phyloP scores from a whole-genome alignment of 768 basidiomycete species.

The Termitomyces sp. region DNA sequence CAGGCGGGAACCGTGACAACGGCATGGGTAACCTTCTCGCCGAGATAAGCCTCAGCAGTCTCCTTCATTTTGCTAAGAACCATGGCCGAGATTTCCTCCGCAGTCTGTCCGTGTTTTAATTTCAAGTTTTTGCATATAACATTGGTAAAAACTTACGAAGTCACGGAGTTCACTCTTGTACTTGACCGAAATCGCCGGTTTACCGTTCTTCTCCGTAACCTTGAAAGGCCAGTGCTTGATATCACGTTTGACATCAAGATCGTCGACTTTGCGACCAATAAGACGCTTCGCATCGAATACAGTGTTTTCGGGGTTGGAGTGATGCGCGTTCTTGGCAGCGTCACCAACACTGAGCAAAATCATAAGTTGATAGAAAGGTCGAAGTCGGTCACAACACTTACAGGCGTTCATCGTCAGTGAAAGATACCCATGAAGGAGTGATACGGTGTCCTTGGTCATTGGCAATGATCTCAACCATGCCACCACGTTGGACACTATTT shows the following conservation, averaged over 20 bases:
- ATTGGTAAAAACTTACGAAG: conserved; percentile 55
- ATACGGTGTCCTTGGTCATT: conserved; percentile 90
- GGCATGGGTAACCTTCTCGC: conserved; percentile 93
- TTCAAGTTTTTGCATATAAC: neutral
- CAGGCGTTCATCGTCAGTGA: conserved; percentile 77
- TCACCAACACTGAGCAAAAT: conserved; percentile 73
- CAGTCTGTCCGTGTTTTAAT: conserved; percentile 46
- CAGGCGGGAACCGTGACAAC: conserved; percentile 98
- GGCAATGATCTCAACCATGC: conserved; percentile 85
- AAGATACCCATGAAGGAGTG: conserved; percentile 84
- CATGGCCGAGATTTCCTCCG: conserved; percentile 96
- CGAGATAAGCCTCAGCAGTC: conserved; percentile 97
- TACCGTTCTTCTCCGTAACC: conserved; percentile 72
- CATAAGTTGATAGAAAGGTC: neutral
- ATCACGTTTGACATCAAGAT: conserved; percentile 76
- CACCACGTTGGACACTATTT: conserved; percentile 72
- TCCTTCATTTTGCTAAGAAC: conserved; percentile 98
- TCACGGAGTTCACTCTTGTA: conserved; percentile 77
- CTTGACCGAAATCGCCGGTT: conserved; percentile 72
- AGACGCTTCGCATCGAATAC: conserved; percentile 97
- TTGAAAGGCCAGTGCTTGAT: conserved; percentile 91
- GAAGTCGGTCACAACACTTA: conserved; percentile 21
- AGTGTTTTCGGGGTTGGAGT: conserved; percentile 88
- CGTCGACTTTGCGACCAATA: conserved; percentile 82
- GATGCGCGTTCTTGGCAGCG: conserved; percentile 93